phyloP scores from a whole-genome alignment of 2,329 filamentous ascomycete genomes.

The Ilyonectria mors-panacis region DNA sequence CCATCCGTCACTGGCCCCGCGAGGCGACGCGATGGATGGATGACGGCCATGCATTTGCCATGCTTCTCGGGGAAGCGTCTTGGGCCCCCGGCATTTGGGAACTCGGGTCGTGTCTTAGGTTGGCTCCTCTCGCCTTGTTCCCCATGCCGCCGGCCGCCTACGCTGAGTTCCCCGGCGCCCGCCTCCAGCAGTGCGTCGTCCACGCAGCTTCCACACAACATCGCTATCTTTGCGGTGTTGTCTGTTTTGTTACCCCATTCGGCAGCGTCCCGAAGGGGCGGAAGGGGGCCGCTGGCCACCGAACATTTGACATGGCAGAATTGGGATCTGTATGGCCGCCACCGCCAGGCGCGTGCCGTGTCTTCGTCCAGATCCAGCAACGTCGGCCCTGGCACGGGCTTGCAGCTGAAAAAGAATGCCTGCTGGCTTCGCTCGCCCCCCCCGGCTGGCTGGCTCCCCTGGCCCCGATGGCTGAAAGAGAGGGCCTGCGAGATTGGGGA shows the following conservation, averaged over 20 bases:
- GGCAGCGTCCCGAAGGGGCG: neutral
- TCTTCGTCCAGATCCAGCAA: neutral
- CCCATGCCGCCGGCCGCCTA: constrained; percentile 12
- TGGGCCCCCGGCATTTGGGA: constrained; percentile 12
- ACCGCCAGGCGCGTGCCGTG: neutral
- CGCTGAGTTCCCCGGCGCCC: neutral
- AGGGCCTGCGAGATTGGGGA: too few species aligned
- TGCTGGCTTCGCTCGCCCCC: too few species aligned
- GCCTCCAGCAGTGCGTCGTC: too few species aligned
- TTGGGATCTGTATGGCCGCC: neutral
- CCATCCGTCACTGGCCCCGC: neutral
- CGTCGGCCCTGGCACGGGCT: neutral
- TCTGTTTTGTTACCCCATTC: neutral
- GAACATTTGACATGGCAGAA: neutral
- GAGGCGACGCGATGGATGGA: neutral
- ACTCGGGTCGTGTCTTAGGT: neutral
- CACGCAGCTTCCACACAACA: neutral
- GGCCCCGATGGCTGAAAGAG: neutral
- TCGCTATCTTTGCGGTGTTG: neutral
- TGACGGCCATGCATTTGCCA: neutral
- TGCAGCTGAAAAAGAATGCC: neutral
- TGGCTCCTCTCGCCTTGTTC: neutral
- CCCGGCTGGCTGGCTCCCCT: neutral
- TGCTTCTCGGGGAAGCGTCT: constrained; percentile 14
- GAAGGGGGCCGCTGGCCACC: neutral